These are phyloP conservation scores for Neoboletus subvelutipes DNA, from an alignment of 768 basidiomycete species.

Conservation along the genomic window DNA sequence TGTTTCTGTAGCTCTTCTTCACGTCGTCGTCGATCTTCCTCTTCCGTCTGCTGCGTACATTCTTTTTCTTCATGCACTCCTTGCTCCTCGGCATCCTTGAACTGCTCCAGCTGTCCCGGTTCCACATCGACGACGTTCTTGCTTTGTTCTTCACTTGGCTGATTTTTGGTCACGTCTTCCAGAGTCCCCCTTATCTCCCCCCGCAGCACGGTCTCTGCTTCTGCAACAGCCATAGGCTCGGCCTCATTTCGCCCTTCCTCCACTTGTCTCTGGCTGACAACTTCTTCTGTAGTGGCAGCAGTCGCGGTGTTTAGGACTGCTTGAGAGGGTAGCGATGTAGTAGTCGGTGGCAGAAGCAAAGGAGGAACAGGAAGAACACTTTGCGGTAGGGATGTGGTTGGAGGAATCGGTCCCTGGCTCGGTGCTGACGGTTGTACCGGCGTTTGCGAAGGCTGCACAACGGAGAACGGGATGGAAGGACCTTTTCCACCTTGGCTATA, in stretches of 20 bases:
- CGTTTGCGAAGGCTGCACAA: conserved; percentile 10
- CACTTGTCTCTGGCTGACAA: conserved; percentile 41
- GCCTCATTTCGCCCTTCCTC: conserved; percentile 30
- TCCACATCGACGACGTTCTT: conserved; percentile 19
- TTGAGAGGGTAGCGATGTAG: conserved; percentile 22
- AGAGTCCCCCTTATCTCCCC: background rate
- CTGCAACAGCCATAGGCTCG: background rate
- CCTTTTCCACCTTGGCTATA: conserved; percentile 2
- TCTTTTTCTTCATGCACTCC: background rate
- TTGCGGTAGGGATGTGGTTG: conserved; percentile 7
- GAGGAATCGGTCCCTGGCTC: conserved; percentile 8
- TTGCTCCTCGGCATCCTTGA: background rate
- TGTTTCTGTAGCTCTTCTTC: conserved; percentile 6
- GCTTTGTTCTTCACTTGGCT: conserved; percentile 18
- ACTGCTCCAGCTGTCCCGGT: background rate
- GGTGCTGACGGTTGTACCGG: background rate
- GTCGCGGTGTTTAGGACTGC: background rate
- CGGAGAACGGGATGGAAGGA: background rate
- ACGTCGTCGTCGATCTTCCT: background rate
- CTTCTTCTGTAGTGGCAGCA: conserved; percentile 27
- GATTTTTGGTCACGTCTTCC: background rate
- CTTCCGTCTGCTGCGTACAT: background rate
- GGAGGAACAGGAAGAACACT: conserved; percentile 10
- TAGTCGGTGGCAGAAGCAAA: conserved; percentile 10
- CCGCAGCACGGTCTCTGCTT: background rate